Evolutionary conservation across 2,329 filamentous ascomycete species (phyloP), one percentile per base, ranked within the genome.

Genomic region (Cladophialophora chaetospira): DNA sequence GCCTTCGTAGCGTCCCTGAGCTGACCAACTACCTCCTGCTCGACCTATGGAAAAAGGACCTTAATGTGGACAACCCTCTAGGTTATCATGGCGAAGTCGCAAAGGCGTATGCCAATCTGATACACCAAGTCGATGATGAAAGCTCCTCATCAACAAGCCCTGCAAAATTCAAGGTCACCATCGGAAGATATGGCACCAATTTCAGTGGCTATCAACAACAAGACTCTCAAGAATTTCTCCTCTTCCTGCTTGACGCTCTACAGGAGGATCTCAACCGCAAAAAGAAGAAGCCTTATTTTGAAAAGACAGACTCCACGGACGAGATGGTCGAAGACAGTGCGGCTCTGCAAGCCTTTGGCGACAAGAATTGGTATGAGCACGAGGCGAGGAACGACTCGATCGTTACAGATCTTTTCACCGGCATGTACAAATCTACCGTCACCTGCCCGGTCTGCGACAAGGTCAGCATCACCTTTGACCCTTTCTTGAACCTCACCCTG

Each of bases 381-480:
- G 89, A 91, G 69, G 87, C 88, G 62, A 87, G 94, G 50, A 96
- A 99, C 65, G 91, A 97, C 69, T 97, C 94, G 0, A 88, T 97
- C 36, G 89, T 97, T 64, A 93, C 91, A 55, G 94, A 99, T 70
- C 80, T 99, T 9, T 99, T 99, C 72, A 95, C 91, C 19, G 94
- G 94, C 62, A 91, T 97, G 82, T 99, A 97, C 82, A 97, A 97
- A 76, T 97, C 95, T 42, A 97, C 93, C 0, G 82, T 99, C 62
- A 88, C 94, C 62, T 99, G 94, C 69, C 94, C 94, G 0, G 83
- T 82, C 5, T 99, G 94, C 71, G 82, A 88, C 65, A 99, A 97
- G 75, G 88, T 97, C 73, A 97, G 92, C 82, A 96, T 99, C 67
- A 97, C 94, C 0, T 99, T 99, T 69, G 94, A 99, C 70, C 94